Percentiles rank a stretch among this genome's conserved stretches.
Conservation (phyloP, 2,329 filamentous ascomycete genomes). For the Cordyceps cateniannulata region DNA sequence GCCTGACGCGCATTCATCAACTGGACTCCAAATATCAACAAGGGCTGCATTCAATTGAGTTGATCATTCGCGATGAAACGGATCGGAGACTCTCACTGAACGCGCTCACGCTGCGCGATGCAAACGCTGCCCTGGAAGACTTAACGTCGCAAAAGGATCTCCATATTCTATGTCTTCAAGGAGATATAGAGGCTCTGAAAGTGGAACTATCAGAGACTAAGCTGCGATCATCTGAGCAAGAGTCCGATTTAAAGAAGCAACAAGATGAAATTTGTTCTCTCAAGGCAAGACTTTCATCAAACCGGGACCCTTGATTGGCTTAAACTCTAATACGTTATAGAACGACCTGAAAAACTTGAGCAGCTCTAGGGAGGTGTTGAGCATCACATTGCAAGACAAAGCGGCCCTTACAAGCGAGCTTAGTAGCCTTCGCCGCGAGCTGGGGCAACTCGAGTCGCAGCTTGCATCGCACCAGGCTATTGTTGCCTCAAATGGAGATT, state of each 20-base stretch:
- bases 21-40: conserved; percentile 67
- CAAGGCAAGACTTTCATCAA: conserved; percentile 31
- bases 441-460: conserved; percentile 50
- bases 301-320: no score
- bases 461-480: conserved; percentile 57
- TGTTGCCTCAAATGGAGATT: conserved; percentile 69
- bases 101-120: conserved; percentile 65
- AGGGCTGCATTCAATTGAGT: conserved; percentile 56
- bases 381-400: conserved; percentile 59
- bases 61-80: conserved; percentile 69
- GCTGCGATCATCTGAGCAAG: conserved; percentile 37
- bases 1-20: conserved; percentile 39
- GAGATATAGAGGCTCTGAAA: conserved; percentile 18
- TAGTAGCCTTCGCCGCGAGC: conserved; percentile 45
- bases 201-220: conserved; percentile 38
- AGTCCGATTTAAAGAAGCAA: conserved; percentile 42
- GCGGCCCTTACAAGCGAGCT: conserved; percentile 46
- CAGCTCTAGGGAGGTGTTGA: conserved; percentile 60
- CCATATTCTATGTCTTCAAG: neutral
- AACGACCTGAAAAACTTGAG: conserved; percentile 66
- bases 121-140: conserved; percentile 49
- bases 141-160: neutral
- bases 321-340: conserved; percentile 33
- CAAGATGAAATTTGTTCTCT: conserved; percentile 41
- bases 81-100: conserved; percentile 63